Evolutionary conservation across 163 green algal genomes (phyloP), one percentile per base, ranked within the genome.

Genomic region (Scenedesmus sp.): DNA sequence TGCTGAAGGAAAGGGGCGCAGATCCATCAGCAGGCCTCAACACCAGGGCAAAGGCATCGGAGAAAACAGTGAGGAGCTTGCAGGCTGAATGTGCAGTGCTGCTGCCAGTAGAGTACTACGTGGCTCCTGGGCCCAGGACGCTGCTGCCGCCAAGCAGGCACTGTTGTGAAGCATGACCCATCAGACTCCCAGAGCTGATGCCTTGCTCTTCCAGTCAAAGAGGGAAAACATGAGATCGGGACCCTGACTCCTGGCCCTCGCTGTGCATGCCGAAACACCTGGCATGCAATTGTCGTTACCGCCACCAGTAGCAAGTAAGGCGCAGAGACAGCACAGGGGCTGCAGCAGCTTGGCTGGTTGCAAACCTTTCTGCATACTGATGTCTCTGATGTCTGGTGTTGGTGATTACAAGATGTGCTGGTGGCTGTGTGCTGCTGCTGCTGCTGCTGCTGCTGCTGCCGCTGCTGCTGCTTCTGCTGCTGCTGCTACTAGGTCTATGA

Each of bases 21-120:
- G 87, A 91, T n/a, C 78, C 79, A 15, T 42, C 78, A 76, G 85
- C 85, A 33, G 87, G 87, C 1, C 78, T 87, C 53, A 91, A 91
- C 42, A 56, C 42, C 16, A 85, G 79, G 37, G 87, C 87, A 43
- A 91, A 87, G 70, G 78, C 87, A n/a, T 91, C 87, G 24, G 87
- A 91, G 40, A 86, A 87, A 35, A 87, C 87, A 43, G 87, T 91
- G 70, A 68, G 87, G 12, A 26, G 61, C n/a, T 56, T 61, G 30
- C 46, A 51, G 13, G 10, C 24, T 2, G 1, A 30, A 0, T 16
- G 12, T 3, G 18, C 24, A 65, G 12, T 53, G 82, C 82, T 73
- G 53, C 44, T n/a, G n/a, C n/a, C n/a, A n/a, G n/a, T n/a, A 87
- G 33, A 35, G 49, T 42, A n/a, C 35, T 30, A 56, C 30, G 56